Conservation (phyloP, 768 basidiomycete genomes). For the Jaapia argillacea region DNA sequence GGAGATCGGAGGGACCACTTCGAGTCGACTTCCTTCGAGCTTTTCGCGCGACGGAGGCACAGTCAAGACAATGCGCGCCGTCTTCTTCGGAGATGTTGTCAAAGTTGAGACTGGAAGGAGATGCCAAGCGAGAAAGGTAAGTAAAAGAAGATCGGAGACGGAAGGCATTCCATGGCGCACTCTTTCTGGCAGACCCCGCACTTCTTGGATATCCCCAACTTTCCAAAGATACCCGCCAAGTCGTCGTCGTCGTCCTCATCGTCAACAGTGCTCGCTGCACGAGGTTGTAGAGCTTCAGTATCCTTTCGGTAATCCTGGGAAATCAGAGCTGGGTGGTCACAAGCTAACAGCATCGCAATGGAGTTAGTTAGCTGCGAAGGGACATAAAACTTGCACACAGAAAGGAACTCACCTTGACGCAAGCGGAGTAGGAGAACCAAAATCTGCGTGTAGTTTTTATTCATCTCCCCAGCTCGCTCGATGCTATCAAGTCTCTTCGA, state of each 20-base stretch:
- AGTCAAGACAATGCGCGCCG: conserved; percentile 47
- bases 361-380: neutral
- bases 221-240: conserved; percentile 63
- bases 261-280: conserved; percentile 37
- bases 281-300: conserved; percentile 66
- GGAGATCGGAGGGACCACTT: conserved; percentile 27
- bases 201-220: conserved; percentile 57
- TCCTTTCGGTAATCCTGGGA: conserved; percentile 68
- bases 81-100: conserved; percentile 30
- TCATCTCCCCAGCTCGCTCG: conserved; percentile 37
- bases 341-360: conserved; percentile 58
- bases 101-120: conserved; percentile 23
- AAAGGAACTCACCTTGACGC: conserved; percentile 61
- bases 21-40: conserved; percentile 29
- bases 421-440: conserved; percentile 68
- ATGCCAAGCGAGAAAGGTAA: too few relatives aligned
- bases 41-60: conserved; percentile 41
- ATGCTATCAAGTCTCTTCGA: conserved; percentile 48
- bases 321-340: conserved; percentile 81
- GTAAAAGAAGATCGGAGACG: too few relatives aligned
- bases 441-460: conserved; percentile 58
- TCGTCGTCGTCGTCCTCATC: conserved; percentile 56
- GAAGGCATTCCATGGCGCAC: too few relatives aligned
- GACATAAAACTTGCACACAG: neutral
- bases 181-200: conserved; percentile 70